Percentiles rank a stretch among this genome's conserved stretches.
phyloP scores from a whole-genome alignment of 805 yeast species.

The Lachancea sp. region DNA sequence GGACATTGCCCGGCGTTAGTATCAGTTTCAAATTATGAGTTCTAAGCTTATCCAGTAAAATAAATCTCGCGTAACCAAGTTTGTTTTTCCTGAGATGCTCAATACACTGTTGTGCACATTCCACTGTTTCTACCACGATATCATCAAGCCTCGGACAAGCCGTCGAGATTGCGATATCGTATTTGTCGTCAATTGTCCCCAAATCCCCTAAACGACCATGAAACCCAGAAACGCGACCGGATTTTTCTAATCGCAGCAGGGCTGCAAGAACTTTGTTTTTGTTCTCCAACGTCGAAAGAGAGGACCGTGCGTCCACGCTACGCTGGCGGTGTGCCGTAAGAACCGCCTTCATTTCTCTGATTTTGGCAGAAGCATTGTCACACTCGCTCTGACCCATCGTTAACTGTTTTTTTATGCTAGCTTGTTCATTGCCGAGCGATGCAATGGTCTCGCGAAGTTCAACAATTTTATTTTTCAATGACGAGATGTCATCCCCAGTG shows the following conservation, averaged over 20 bases:
- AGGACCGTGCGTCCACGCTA: constrained; percentile 58
- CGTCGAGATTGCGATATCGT: constrained; percentile 90
- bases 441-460: constrained; percentile 42
- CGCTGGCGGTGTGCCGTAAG: constrained; percentile 52
- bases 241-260: constrained; percentile 57
- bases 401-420: constrained; percentile 48
- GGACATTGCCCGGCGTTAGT: constrained; percentile 66
- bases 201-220: constrained; percentile 88
- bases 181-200: constrained; percentile 83
- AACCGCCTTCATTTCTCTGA: constrained; percentile 50
- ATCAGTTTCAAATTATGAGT: constrained; percentile 52
- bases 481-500: constrained; percentile 34
- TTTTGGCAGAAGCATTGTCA: constrained; percentile 39
- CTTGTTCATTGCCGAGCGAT: constrained; percentile 43
- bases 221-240: constrained; percentile 82
- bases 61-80: constrained; percentile 85
- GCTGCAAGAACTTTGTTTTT: constrained; percentile 69
- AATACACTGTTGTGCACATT: constrained; percentile 69
- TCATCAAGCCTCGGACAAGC: constrained; percentile 90
- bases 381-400: constrained; percentile 53
- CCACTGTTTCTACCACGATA: constrained; percentile 79
- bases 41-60: constrained; percentile 68
- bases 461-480: constrained; percentile 43
- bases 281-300: constrained; percentile 52
- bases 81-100: constrained; percentile 75